A percentile compares a stretch with the other conserved stretches of the same genome.
Evolutionary conservation across 2,329 filamentous ascomycete genomes (phyloP).

Genomic region (Paramyrothecium sp.): DNA sequence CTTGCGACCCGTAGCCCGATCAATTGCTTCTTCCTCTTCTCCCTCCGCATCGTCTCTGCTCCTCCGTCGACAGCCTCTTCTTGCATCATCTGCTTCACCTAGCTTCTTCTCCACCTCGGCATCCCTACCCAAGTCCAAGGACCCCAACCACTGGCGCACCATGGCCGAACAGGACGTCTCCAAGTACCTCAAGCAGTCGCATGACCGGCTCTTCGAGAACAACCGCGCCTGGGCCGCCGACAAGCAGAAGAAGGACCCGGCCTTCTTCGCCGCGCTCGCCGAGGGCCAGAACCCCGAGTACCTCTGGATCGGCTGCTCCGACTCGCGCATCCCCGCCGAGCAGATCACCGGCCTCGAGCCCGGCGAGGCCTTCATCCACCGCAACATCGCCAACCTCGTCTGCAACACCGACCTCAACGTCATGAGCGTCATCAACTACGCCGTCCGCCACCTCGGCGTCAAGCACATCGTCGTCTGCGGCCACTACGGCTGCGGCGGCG

Average conservation of each 20-base stretch:
- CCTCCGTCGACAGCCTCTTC: neutral
- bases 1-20: neutral
- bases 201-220: conserved; percentile 68
- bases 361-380: conserved; percentile 92
- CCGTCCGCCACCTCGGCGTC: conserved; percentile 75
- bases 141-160: conserved; percentile 16
- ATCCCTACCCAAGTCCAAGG: conserved; percentile 1
- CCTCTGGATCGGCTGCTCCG: conserved; percentile 88
- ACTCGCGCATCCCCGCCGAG: conserved; percentile 89
- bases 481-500: conserved; percentile 76
- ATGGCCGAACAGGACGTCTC: conserved; percentile 42
- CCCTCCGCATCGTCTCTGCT: neutral
- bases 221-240: conserved; percentile 65
- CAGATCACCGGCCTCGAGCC: conserved; percentile 79
- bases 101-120: neutral
- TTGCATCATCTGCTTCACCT: neutral
- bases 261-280: conserved; percentile 63
- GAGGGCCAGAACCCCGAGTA: conserved; percentile 69
- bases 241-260: conserved; percentile 56
- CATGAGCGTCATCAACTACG: conserved; percentile 82
- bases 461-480: conserved; percentile 80
- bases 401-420: conserved; percentile 77
- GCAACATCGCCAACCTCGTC: conserved; percentile 91
- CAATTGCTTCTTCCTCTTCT: neutral
- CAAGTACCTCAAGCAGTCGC: conserved; percentile 59